These are phyloP conservation scores for Apodospora peruviana DNA, from an alignment of 495 filamentous ascomycete genomes.

Conservation along the genomic window DNA sequence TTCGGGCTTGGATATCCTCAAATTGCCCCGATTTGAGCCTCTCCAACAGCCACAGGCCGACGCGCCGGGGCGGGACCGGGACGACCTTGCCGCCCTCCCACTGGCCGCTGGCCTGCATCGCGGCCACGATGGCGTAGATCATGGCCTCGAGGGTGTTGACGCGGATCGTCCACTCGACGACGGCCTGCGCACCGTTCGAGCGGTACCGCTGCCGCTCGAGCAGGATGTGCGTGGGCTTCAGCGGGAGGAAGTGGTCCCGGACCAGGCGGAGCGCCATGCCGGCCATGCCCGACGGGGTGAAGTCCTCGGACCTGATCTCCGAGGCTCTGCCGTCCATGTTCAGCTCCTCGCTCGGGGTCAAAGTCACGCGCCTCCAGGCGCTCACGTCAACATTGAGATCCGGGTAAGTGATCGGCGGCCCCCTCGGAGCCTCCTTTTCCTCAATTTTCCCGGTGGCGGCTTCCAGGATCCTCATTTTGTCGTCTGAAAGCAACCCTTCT, in stretches of 20 bases:
- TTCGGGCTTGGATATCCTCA: no score
- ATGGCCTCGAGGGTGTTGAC: constrained; percentile 90
- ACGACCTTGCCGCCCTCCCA: constrained; percentile 34
- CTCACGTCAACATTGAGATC: neutral
- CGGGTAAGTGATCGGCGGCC: no score
- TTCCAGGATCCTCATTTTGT: neutral
- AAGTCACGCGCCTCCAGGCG: neutral
- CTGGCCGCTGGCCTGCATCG: constrained; percentile 41
- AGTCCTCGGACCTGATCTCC: constrained; percentile 32
- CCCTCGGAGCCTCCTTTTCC: neutral
- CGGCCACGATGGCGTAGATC: constrained; percentile 69
- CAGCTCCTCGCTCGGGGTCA: neutral
- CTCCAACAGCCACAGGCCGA: constrained; percentile 38
- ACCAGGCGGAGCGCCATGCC: constrained; percentile 58
- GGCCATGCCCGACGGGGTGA: constrained; percentile 54
- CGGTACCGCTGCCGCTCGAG: constrained; percentile 91
- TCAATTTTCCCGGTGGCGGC: neutral
- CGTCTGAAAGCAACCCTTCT: no score
- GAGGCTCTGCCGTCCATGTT: no score
- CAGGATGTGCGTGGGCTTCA: constrained; percentile 64
- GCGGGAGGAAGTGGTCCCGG: constrained; percentile 42
- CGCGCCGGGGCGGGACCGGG: constrained; percentile 33
- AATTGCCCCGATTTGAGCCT: no score
- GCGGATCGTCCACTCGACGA: constrained; percentile 85
- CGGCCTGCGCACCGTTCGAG: constrained; percentile 52